These are phyloP conservation scores for Tolypocladium ovalisporum DNA, from an alignment of 2,329 filamentous ascomycete species.

Conservation along the genomic window DNA sequence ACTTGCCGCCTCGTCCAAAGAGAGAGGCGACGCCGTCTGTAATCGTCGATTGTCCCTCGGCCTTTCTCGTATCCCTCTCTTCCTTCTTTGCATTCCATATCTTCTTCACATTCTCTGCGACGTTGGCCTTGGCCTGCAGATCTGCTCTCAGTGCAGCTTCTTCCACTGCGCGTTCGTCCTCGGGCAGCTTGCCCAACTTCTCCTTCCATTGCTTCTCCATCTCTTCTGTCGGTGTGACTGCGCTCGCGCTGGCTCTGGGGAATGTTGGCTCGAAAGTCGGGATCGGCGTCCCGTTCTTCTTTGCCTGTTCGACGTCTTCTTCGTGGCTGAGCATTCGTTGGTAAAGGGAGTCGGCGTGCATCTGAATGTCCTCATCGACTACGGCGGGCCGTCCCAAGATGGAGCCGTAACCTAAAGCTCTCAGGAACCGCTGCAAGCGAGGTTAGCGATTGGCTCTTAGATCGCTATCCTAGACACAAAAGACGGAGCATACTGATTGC, in stretches of 20 bases:
- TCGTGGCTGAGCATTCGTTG: constrained; percentile 82
- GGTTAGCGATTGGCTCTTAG: too few species aligned
- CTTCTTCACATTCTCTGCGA: constrained; percentile 43
- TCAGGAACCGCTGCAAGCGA: constrained; percentile 60
- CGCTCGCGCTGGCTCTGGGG: constrained; percentile 16
- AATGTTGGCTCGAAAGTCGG: constrained; percentile 52
- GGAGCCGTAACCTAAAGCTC: constrained; percentile 77
- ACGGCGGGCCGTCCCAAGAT: constrained; percentile 51
- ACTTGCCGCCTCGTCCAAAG: constrained; percentile 18
- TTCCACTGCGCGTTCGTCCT: constrained; percentile 49
- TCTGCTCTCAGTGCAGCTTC: constrained; percentile 54
- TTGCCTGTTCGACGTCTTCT: constrained; percentile 57
- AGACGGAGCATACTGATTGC: constrained; percentile 54
- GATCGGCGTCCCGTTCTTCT: constrained; percentile 44
- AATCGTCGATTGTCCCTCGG: constrained; percentile 19
- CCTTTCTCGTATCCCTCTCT: constrained; percentile 36
- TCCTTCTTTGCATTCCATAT: constrained; percentile 46
- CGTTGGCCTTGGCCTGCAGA: constrained; percentile 46
- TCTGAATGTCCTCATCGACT: constrained; percentile 80
- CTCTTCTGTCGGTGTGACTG: constrained; percentile 26
- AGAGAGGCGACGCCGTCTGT: constrained; percentile 17
- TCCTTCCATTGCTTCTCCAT: constrained; percentile 41
- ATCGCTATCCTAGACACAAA: too few species aligned
- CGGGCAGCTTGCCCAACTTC: constrained; percentile 45
- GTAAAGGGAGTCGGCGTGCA: constrained; percentile 89